phyloP scores from a whole-genome alignment of 129 eudicot genomes.

The Arctium lappa region DNA sequence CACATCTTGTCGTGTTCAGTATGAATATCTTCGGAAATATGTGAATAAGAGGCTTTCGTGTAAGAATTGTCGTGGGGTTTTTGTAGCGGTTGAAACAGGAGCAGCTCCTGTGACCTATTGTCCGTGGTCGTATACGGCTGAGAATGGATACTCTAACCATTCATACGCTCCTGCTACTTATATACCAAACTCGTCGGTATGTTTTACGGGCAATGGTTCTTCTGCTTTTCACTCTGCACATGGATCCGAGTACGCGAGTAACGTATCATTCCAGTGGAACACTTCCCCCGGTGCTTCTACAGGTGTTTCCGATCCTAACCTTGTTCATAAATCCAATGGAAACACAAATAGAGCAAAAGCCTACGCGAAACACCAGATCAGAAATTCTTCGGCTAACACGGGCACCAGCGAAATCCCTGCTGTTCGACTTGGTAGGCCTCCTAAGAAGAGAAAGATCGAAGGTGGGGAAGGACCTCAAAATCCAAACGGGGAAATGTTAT shows the following conservation, averaged over 20 bases:
- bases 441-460: conserved; percentile 56
- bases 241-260: conserved; percentile 52
- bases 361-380: conserved; percentile 34
- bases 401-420: conserved; percentile 10
- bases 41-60: conserved; percentile 75
- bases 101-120: conserved; percentile 51
- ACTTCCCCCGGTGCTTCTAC: conserved; percentile 39
- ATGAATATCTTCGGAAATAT: conserved; percentile 72
- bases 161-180: conserved; percentile 39
- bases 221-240: conserved; percentile 53
- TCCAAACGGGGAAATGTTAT: conserved; percentile 39
- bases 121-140: conserved; percentile 45
- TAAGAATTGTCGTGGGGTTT: conserved; percentile 74
- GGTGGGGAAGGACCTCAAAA: conserved; percentile 3
- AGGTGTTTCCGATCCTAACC: conserved; percentile 34
- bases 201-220: conserved; percentile 42
- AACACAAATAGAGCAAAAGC: conserved; percentile 32
- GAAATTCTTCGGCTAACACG: conserved; percentile 19
- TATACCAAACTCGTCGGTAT: conserved; percentile 34
- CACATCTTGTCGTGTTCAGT: conserved; percentile 82
- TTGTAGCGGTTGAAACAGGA: conserved; percentile 72
- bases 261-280: conserved; percentile 51
- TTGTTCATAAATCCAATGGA: conserved; percentile 35
- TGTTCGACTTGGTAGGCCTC: conserved; percentile 45
- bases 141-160: conserved; percentile 55